phyloP scores from a whole-genome alignment of 345 rosid genomes.

The Melaleuca alternifolia region DNA sequence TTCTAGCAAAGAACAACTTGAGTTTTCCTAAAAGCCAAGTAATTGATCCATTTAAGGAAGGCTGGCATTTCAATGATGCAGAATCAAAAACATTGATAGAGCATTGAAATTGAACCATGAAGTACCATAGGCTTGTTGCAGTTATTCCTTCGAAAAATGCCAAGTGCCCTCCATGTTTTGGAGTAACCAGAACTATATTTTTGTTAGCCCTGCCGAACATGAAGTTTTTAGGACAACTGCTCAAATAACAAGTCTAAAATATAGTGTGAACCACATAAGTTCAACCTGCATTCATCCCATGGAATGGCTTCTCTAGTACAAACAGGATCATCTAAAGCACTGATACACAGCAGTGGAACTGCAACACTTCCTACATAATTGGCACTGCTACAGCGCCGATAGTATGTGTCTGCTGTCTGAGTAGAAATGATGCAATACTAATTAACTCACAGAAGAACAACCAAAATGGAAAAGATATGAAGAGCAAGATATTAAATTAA shows the following conservation, averaged over 20 bases:
- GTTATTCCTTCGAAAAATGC: constrained; percentile 84
- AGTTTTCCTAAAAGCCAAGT: neutral
- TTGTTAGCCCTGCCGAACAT: constrained; percentile 49
- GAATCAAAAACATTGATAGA: neutral
- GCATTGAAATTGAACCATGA: neutral
- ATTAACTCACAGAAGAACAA: constrained; percentile 4
- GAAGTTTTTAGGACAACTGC: neutral
- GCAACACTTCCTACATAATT: constrained; percentile 50
- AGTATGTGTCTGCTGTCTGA: constrained; percentile 84
- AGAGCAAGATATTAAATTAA: neutral
- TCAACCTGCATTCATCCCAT: constrained; percentile 94
- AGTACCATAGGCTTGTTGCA: constrained; percentile 57
- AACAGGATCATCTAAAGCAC: constrained; percentile 88
- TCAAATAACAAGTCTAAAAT: neutral
- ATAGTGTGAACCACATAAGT: neutral
- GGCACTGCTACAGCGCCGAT: constrained; percentile 74
- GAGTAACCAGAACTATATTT: constrained; percentile 66
- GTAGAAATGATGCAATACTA: constrained; percentile 4
- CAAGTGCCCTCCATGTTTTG: constrained; percentile 79
- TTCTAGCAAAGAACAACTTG: neutral
- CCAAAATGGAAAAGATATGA: neutral
- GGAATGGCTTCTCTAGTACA: constrained; percentile 93
- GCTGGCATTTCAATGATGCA: neutral
- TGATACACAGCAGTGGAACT: constrained; percentile 74
- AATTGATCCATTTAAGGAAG: neutral